phyloP scores from a whole-genome alignment of 805 yeast genomes.

The Candida suzukii region DNA sequence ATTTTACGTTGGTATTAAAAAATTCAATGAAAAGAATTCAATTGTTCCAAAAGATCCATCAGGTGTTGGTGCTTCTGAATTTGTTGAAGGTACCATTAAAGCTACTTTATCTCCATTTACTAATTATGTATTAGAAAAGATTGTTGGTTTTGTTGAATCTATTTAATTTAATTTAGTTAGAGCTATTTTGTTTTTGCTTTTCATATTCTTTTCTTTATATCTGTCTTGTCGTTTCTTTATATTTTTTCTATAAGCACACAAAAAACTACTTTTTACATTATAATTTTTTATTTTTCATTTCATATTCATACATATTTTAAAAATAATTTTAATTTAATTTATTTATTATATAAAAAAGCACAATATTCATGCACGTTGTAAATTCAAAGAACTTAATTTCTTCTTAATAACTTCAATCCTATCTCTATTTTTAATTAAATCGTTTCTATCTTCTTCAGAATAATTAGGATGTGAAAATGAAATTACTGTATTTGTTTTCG shows the following conservation, averaged over 20 bases:
- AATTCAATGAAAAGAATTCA: slow-evolving; percentile 16
- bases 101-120: slow-evolving; percentile 19
- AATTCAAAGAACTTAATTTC: neutral
- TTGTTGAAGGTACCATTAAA: slow-evolving; percentile 9
- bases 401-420: slow-evolving; percentile 1
- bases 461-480: neutral
- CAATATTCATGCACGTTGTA: neutral
- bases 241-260: too few species aligned
- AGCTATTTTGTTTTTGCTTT: neutral
- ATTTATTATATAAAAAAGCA: neutral
- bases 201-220: neutral
- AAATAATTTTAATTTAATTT: too few species aligned
- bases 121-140: slow-evolving; percentile 14
- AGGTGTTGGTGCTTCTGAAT: slow-evolving; percentile 2
- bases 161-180: slow-evolving; percentile 4
- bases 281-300: too few species aligned
- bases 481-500: neutral
- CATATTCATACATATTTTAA: neutral
- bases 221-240: too few species aligned
- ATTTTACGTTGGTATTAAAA: slow-evolving; percentile 58
- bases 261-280: too few species aligned
- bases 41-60: neutral
- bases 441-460: neutral
- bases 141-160: slow-evolving; percentile 18
- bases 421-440: slow-evolving; percentile 1